Base-by-base conservation (phyloP, 257 asterid genomes). In the Paulownia fortunei region DNA sequence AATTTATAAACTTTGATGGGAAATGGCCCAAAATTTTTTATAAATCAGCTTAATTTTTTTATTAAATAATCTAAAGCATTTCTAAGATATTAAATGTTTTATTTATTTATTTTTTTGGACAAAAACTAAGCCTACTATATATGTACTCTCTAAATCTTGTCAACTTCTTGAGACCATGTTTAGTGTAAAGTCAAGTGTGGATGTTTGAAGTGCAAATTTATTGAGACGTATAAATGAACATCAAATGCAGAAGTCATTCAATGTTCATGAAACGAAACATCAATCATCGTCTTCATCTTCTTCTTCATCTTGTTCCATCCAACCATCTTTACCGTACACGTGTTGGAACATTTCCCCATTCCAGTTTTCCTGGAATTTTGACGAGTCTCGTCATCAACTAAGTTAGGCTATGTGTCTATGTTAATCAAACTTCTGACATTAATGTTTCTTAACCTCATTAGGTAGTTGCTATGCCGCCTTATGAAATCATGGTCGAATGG, bases 401-500 rank as follows among this genome's bases (percentile, higher is more conserved):
- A 62, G 79, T 66, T 63, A 72, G 76, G 77, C 26, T 21, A 63
- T 27, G 69, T 49, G 83, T 79, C 79, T 36, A 37, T 30, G 32
- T 58, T 47, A 67, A 78, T 73, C 2, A 73, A 78, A 82, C 88
- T 83, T 82, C 84, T 56, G 82, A 80, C 83, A 87, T 82, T 88
- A 81, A 91, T 83, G 71, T 55, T 19, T 11, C 5, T 82, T 89
- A 83, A 76, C 85, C 74, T 79, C 63, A 82, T 82, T 78, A 72
- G 75, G 80, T 80, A 58, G 34, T 55, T 56, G 67, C 16, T 46
- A 41, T 85, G 86, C 84, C 73, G 72, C 39, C 86, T 74, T 79
- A 78, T 16, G 54, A 76, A 77, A 54, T 62, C 58, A 69, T 24
- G 64, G 54, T 67, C 19, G 65, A 76, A 84, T 73, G 10, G 70